A percentile compares a stretch with the other conserved stretches of the same genome.
Evolutionary conservation across 2,329 filamentous ascomycete genomes (phyloP).

Genomic region (Fusarium mexicanum): DNA sequence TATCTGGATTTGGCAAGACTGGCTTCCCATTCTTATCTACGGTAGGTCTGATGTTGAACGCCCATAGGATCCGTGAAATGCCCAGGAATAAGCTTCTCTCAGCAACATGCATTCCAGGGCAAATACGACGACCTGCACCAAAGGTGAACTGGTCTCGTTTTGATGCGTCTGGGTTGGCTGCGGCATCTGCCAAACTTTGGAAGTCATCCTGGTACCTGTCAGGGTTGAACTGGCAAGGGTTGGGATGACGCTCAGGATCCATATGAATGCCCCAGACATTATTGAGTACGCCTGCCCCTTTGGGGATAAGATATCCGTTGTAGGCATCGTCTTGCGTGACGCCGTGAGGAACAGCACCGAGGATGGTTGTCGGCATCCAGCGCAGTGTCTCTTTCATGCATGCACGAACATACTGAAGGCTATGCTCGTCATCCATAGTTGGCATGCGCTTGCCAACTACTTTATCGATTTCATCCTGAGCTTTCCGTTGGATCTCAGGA

Average conservation of each 20-base stretch:
- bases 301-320: constrained; percentile 42
- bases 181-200: constrained; percentile 15
- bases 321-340: constrained; percentile 45
- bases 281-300: constrained; percentile 39
- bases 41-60: constrained; percentile 3
- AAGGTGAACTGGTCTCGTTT: constrained; percentile 31
- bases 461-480: constrained; percentile 54
- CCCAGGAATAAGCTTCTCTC: constrained; percentile 26
- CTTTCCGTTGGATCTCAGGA: constrained; percentile 53
- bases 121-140: constrained; percentile 27
- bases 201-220: constrained; percentile 40
- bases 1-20: neutral
- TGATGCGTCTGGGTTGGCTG: neutral
- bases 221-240: constrained; percentile 48
- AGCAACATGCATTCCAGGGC: constrained; percentile 29
- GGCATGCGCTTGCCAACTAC: constrained; percentile 57
- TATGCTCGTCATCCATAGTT: constrained; percentile 52
- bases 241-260: constrained; percentile 72
- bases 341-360: constrained; percentile 49
- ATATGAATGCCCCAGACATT: constrained; percentile 59
- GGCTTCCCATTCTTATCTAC: neutral
- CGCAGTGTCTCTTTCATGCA: constrained; percentile 48
- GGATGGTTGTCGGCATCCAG: constrained; percentile 46
- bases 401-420: constrained; percentile 55
- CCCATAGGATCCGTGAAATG: constrained; percentile 22